Evolutionary conservation across 805 yeast genomes (phyloP), one percentile per base, ranked within the genome.

Genomic region (Ogataea saltuana): DNA sequence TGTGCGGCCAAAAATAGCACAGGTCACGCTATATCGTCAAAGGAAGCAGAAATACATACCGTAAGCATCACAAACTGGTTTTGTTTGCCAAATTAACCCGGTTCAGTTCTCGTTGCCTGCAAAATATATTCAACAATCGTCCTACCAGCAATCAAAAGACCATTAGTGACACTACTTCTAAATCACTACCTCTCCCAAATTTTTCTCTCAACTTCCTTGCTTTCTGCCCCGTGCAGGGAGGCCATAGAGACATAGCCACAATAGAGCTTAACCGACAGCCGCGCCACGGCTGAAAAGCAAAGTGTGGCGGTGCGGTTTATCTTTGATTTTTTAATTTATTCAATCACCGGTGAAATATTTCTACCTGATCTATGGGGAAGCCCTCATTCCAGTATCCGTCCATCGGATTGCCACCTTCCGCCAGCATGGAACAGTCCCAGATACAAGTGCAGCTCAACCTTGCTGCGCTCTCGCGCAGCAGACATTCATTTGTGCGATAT

Each of bases 31-130:
- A 25, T 13, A 6, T 6, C 6, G 13, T 10, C 6, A 12, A 6
- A 13, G 4, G n/a, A 6, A 12, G 18, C 18, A 8, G 11, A 4
- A 7, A 10, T 9, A 34, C 38, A 23, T 23, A 34, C 38, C 30
- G 38, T 21, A 23, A 34, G 38, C 38, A 34, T 34, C 21, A n/a
- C n/a, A n/a, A n/a, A n/a, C n/a, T n/a, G 33, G 22, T n/a, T 30
- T 9, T 30, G 22, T 30, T 16, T 9, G 22, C 21, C 16, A n/a
- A 28, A 8, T 6, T 15, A 28, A 13, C 17, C 32, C 6, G 11
- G 4, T 26, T 26, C 11, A n/a, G 15, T 26, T 26, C 9, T 11
- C 29, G 32, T 15, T 19, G 13, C 32, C n/a, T 28, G 13, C 32
- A 15, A 8, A 28, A 28, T 10, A 22, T 10, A 7, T 22, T 22